These are phyloP conservation scores for Microcyclosporella mali DNA, from an alignment of 2,329 filamentous ascomycete genomes.

Conservation along the genomic window DNA sequence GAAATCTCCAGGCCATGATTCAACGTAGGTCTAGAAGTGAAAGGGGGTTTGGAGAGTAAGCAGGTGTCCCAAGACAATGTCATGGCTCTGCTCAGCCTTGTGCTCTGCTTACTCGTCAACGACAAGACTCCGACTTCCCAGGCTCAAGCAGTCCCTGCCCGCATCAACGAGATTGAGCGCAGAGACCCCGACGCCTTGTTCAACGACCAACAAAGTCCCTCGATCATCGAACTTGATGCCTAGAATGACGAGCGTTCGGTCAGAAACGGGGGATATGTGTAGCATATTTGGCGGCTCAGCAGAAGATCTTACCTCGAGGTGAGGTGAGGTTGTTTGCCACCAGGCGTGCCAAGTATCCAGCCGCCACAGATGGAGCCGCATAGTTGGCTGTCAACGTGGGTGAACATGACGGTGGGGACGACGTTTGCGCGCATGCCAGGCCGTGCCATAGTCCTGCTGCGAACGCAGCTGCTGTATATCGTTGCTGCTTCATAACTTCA, in stretches of 20 bases:
- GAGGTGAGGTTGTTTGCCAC: constrained; percentile 41
- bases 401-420: constrained; percentile 27
- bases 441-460: no score
- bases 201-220: constrained; percentile 46
- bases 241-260: no score
- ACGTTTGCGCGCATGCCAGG: constrained; percentile 5
- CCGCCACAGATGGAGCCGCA: constrained; percentile 37
- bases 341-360: constrained; percentile 39
- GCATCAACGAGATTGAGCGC: constrained; percentile 20
- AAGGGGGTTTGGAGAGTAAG: no score
- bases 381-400: constrained; percentile 34
- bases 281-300: no score
- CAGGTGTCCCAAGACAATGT: no score
- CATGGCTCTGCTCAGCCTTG: not conserved
- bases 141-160: constrained; percentile 22
- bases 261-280: no score
- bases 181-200: constrained; percentile 31
- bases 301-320: constrained; percentile 30
- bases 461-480: no score
- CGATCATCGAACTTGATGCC: constrained; percentile 43
- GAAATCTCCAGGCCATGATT: constrained; percentile 49
- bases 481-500: no score
- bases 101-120: no score
- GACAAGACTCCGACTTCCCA: constrained; percentile 20
- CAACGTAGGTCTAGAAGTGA: no score